Base-by-base conservation (phyloP, 768 basidiomycete species). In the Boletus coccyginus region DNA sequence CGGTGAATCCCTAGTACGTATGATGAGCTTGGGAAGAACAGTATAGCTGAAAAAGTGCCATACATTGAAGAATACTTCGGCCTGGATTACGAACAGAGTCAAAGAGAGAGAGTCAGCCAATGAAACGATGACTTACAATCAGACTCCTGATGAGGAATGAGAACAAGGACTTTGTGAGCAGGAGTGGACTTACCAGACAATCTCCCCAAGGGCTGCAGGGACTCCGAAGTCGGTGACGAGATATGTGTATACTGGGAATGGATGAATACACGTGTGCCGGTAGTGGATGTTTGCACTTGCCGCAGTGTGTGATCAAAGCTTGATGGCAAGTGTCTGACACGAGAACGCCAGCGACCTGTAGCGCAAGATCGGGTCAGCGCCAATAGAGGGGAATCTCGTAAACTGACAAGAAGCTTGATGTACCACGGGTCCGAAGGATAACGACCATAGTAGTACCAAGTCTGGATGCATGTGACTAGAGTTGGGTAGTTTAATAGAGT, bases 321-420 rank as follows among this genome's bases (percentile, higher is more conserved):
- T 86, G 85, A 56, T 86, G 84, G 3, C 80, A 64, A 0, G 78
- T 80, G 62, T 86, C 84, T 49, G 80, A 84, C 1, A 75, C 0
- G 67, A 85, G 77, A 10, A 82, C 81, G 11, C 71, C 73, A 33
- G 71, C 75, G 19, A 86, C 84, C 84, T 85, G 52, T 14, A 11
- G 32, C 9, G 16, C 35, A 33, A 19, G 13, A 17, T 69, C 39
- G 19, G 10, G 13, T 36, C 16, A 8, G 21, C 7, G 32, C n/a
- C 5, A 54, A 46, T 16, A 16, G 17, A 21, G 14, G 27, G 7
- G 10, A 39, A 3, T 21, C 12, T 14, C 21, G 33, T 27, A 3
- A 29, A 67, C 76, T 58, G 57, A 84, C 84, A 44, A 85, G 65
- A 14, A 68, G 49, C 60, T 79, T 82, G 57, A 79, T 74, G 8